Percentiles rank a stretch among this genome's conserved stretches.
phyloP scores from a whole-genome alignment of 495 filamentous ascomycete genomes.

The Neurospora cerealis region DNA sequence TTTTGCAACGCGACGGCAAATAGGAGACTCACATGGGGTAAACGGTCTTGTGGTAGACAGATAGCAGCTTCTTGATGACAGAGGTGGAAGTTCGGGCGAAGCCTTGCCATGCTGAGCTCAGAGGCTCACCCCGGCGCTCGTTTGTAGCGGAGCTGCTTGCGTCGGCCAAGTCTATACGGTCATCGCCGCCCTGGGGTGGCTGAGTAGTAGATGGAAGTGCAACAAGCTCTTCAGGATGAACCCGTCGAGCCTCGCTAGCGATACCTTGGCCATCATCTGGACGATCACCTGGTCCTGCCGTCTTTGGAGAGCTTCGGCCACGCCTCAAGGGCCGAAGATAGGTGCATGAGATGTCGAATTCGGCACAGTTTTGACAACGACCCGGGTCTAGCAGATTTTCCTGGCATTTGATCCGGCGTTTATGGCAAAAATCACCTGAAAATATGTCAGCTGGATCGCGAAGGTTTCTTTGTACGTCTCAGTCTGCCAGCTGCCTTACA shows the following conservation, averaged over 20 bases:
- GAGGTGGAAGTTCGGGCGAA: constrained; percentile 9
- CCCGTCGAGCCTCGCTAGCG: neutral
- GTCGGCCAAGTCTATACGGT: neutral
- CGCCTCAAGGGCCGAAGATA: constrained; percentile 6
- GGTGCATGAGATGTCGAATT: constrained; percentile 13
- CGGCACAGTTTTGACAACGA: constrained; percentile 19
- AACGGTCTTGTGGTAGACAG: constrained; percentile 37
- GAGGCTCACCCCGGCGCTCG: constrained; percentile 3
- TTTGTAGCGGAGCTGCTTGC: neutral
- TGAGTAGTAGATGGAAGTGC: neutral
- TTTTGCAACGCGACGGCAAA: neutral
- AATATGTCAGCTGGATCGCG: constrained; percentile 1
- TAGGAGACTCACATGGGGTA: constrained; percentile 21
- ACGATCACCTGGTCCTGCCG: constrained; percentile 1
- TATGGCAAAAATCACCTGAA: constrained; percentile 23
- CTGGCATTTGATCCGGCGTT: constrained; percentile 25
- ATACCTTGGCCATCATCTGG: neutral
- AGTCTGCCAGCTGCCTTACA: constrained; percentile 3
- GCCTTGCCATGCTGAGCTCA: constrained; percentile 8
- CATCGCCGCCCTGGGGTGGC: neutral
- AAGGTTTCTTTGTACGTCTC: neutral
- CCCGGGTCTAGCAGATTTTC: constrained; percentile 12
- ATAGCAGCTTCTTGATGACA: constrained; percentile 20
- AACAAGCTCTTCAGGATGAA: constrained; percentile 1
- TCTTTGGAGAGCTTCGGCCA: neutral